A percentile compares a stretch with the other conserved stretches of the same genome.
Conservation (phyloP, 495 filamentous ascomycete genomes). For the Xylaria flabelliformis region DNA sequence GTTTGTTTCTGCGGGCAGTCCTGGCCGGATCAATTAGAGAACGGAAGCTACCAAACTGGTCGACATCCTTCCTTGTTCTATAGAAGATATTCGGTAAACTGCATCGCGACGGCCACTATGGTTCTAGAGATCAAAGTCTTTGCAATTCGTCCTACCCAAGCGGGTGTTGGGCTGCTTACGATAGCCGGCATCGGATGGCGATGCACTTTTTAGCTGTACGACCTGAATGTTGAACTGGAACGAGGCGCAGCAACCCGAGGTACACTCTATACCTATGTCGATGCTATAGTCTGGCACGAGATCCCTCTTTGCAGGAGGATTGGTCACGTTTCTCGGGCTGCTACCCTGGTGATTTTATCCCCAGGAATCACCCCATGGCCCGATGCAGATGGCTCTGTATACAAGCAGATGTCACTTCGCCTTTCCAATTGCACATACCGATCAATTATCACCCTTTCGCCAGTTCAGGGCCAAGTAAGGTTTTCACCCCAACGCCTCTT, state of each 20-base stretch:
- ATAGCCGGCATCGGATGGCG: slow-evolving; percentile 18
- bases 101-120: neutral
- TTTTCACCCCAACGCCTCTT: neutral
- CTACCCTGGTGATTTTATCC: neutral
- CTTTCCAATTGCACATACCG: neutral
- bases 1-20: neutral
- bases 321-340: neutral
- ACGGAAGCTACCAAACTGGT: neutral
- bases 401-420: neutral
- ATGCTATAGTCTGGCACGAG: neutral
- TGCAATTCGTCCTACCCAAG: neutral
- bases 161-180: neutral
- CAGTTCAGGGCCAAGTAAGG: neutral
- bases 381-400: slow-evolving; percentile 1
- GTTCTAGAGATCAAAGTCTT: neutral
- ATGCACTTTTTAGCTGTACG: neutral
- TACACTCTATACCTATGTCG: neutral
- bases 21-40: neutral
- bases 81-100: neutral
- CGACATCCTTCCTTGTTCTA: neutral
- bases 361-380: neutral
- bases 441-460: neutral
- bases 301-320: slow-evolving; percentile 12
- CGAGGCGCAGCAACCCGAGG: neutral
- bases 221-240: neutral